Evolutionary conservation across 805 yeast species (phyloP).

Genomic region (Zygosaccharomyces bailii): DNA sequence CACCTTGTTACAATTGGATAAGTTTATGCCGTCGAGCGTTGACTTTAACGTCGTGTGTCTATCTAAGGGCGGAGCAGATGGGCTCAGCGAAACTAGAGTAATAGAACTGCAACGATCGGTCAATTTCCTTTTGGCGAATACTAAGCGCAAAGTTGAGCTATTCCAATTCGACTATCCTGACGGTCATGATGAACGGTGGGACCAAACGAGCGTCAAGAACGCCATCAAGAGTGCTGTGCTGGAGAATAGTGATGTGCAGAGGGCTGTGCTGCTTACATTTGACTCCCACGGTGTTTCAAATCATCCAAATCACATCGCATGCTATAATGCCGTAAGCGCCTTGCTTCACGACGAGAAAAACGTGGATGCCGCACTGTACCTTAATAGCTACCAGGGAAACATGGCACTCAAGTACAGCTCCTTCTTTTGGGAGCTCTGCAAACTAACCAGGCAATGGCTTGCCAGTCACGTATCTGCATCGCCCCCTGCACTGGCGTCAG

Average conservation of each 20-base stretch:
- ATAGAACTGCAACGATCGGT: slow-evolving; percentile 48
- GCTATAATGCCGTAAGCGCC: slow-evolving; percentile 48
- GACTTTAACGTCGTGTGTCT: slow-evolving; percentile 60
- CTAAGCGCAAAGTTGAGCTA: slow-evolving; percentile 12
- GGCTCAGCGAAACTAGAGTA: slow-evolving; percentile 61
- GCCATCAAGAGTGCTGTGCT: slow-evolving; percentile 13
- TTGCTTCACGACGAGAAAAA: slow-evolving; percentile 7
- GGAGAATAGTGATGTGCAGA: neutral
- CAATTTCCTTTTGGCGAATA: slow-evolving; percentile 19
- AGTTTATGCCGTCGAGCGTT: slow-evolving; percentile 13
- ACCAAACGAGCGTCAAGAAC: slow-evolving; percentile 29
- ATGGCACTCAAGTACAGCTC: slow-evolving; percentile 26
- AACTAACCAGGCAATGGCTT: slow-evolving; percentile 4
- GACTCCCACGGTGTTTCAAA: slow-evolving; percentile 78
- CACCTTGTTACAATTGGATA: slow-evolving; percentile 29
- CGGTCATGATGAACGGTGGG: slow-evolving; percentile 69
- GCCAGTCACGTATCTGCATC: neutral
- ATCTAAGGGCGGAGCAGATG: slow-evolving; percentile 74
- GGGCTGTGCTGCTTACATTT: slow-evolving; percentile 57
- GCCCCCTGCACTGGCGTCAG: neutral
- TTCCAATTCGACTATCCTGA: slow-evolving; percentile 51
- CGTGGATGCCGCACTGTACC: slow-evolving; percentile 8
- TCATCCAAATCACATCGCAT: slow-evolving; percentile 81
- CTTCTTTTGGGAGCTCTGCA: slow-evolving; percentile 18
- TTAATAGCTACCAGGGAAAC: slow-evolving; percentile 20